Percentiles rank a stretch among this genome's conserved stretches.
Evolutionary conservation across 1,139 yeast genomes (phyloP).

Genomic region (Blastobotrys capitulatus): DNA sequence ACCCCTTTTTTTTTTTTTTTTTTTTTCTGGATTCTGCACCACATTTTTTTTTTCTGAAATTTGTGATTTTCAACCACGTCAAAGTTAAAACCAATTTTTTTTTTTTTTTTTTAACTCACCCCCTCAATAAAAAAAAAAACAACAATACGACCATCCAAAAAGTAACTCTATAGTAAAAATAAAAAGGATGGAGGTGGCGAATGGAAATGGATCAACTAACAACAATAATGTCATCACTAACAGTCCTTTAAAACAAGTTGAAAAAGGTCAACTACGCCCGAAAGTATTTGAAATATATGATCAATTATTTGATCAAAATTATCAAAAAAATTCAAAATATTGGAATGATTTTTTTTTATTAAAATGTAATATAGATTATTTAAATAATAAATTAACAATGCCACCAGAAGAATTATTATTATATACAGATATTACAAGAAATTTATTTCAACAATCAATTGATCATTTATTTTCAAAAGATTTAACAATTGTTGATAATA

Average conservation of each 20-base stretch:
- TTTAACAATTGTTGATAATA: constrained; percentile 23
- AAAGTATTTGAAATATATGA: constrained; percentile 35
- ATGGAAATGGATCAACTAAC: too few relatives aligned
- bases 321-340: constrained; percentile 27
- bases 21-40: too few relatives aligned
- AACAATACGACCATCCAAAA: too few relatives aligned
- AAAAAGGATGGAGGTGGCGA: too few relatives aligned
- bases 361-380: constrained; percentile 28
- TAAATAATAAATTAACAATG: constrained; percentile 23
- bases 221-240: too few relatives aligned
- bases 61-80: too few relatives aligned
- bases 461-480: constrained; percentile 22
- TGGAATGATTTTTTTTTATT: constrained; percentile 39
- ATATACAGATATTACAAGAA: constrained; percentile 22
- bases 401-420: constrained; percentile 28
- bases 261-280: constrained; percentile 32
- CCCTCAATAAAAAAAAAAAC: too few relatives aligned
- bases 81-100: too few relatives aligned
- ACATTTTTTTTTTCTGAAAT: too few relatives aligned
- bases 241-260: constrained; percentile 33
- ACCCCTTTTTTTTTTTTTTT: too few relatives aligned
- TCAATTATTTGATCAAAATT: constrained; percentile 26
- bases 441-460: constrained; percentile 27
- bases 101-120: too few relatives aligned
- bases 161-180: too few relatives aligned